A percentile compares a stretch with the other conserved stretches of the same genome.
Conservation (phyloP, 2,329 filamentous ascomycete species). For the Pleomassaria siparia region DNA sequence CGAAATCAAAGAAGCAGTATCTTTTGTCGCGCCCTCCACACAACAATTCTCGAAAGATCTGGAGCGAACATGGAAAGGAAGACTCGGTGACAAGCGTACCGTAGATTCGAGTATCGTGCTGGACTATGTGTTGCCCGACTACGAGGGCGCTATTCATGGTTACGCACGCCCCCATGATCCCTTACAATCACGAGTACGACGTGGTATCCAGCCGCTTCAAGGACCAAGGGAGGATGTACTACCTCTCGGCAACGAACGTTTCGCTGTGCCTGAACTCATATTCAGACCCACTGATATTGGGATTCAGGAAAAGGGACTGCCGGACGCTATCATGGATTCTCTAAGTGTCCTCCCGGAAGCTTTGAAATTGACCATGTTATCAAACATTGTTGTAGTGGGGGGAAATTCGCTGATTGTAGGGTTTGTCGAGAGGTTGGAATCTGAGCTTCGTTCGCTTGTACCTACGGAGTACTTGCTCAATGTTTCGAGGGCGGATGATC, state of each 20-base stretch:
- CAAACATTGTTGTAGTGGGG: constrained; percentile 86
- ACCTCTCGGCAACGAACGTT: constrained; percentile 88
- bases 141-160: constrained; percentile 64
- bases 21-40: constrained; percentile 72
- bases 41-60: constrained; percentile 69
- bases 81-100: constrained; percentile 59
- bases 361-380: constrained; percentile 78
- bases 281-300: constrained; percentile 87
- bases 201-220: constrained; percentile 51
- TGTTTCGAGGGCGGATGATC: constrained; percentile 64
- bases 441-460: constrained; percentile 65
- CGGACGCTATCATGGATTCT: constrained; percentile 80
- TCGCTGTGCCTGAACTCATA: constrained; percentile 83
- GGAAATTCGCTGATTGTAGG: constrained; percentile 80
- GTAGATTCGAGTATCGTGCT: constrained; percentile 65
- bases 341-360: constrained; percentile 75
- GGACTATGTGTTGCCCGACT: constrained; percentile 91
- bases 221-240: constrained; percentile 72
- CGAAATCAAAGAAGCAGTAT: constrained; percentile 89
- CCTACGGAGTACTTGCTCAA: constrained; percentile 35
- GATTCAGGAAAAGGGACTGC: constrained; percentile 77
- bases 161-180: constrained; percentile 78
- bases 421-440: constrained; percentile 75
- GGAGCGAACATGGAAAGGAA: constrained; percentile 75
- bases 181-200: constrained; percentile 55